Evolutionary conservation across 2,329 filamentous ascomycete genomes (phyloP).

Genomic region (Sporothrix sp.): DNA sequence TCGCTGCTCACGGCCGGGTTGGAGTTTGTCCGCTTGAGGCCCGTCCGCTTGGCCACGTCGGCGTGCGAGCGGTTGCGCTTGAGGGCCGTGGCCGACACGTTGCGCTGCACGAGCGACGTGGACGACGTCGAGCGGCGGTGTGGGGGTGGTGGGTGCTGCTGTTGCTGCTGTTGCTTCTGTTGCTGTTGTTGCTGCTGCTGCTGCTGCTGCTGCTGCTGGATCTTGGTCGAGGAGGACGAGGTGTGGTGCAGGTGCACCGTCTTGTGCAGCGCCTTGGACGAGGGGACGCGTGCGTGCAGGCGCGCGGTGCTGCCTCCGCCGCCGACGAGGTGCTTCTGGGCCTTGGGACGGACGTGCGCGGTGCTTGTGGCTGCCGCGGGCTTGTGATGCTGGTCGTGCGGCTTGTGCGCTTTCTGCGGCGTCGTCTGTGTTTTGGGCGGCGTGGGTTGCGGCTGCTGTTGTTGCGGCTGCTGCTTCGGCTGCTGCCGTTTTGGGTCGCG

Average conservation of each 20-base stretch:
- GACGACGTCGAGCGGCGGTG: constrained; percentile 40
- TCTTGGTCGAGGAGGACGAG: constrained; percentile 9
- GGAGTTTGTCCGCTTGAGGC: constrained; percentile 44
- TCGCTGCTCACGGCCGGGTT: constrained; percentile 36
- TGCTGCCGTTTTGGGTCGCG: neutral
- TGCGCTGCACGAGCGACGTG: constrained; percentile 43
- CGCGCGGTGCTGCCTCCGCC: constrained; percentile 30
- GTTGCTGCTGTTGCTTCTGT: constrained; percentile 7
- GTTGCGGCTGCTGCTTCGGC: neutral
- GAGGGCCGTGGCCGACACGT: constrained; percentile 43
- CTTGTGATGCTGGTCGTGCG: neutral
- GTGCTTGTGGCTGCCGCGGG: constrained; percentile 22
- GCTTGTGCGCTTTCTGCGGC: constrained; percentile 4
- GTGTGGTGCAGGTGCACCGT: neutral
- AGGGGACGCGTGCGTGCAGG: constrained; percentile 42
- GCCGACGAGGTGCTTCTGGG: constrained; percentile 36
- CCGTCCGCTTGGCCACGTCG: constrained; percentile 43
- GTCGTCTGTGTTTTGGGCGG: constrained; percentile 3
- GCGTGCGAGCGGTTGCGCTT: constrained; percentile 53
- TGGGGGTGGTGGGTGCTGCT: constrained; percentile 18
- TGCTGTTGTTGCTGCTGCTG: constrained; percentile 5
- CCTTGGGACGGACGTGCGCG: constrained; percentile 26
- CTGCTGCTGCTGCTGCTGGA: constrained; percentile 14
- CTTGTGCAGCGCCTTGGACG: constrained; percentile 43
- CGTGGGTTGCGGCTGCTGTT: constrained; percentile 4